Evolutionary conservation across 768 basidiomycete species (phyloP).

Genomic region (Hygrocybe coccinea): DNA sequence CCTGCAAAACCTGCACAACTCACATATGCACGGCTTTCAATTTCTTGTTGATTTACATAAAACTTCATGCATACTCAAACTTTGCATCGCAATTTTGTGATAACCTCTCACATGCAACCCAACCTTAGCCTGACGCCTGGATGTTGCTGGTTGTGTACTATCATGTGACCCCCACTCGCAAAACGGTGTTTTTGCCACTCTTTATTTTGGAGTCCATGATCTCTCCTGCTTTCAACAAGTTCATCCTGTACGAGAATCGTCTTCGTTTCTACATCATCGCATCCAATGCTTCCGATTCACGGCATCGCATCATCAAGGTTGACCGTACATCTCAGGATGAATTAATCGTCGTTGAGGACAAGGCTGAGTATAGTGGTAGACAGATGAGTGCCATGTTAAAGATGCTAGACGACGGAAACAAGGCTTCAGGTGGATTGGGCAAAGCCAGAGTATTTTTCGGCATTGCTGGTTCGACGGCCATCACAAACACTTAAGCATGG

Average conservation of each 20-base stretch:
- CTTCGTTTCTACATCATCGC: constrained; percentile 89
- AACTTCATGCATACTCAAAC: no score
- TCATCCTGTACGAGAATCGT: constrained; percentile 90
- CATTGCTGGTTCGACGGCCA: constrained; percentile 55
- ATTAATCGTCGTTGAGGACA: constrained; percentile 78
- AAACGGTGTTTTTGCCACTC: no score
- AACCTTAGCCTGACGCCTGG: no score
- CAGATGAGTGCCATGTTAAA: constrained; percentile 89
- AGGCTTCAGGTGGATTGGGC: constrained; percentile 78
- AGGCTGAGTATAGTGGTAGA: constrained; percentile 79
- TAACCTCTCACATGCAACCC: no score
- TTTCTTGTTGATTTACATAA: no score
- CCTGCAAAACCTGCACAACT: no score
- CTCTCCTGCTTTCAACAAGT: constrained; percentile 63
- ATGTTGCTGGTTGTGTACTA: no score
- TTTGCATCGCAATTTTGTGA: no score
- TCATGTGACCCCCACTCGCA: no score
- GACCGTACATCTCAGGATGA: constrained; percentile 79
- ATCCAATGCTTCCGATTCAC: constrained; percentile 81
- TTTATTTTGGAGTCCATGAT: no score
- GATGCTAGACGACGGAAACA: constrained; percentile 96
- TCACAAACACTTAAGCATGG: background rate
- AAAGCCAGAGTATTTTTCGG: constrained; percentile 77
- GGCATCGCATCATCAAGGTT: constrained; percentile 89
- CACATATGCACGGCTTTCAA: no score